These are phyloP conservation scores for Kandelia obovata DNA, from an alignment of 345 rosid species.

Conservation along the genomic window DNA sequence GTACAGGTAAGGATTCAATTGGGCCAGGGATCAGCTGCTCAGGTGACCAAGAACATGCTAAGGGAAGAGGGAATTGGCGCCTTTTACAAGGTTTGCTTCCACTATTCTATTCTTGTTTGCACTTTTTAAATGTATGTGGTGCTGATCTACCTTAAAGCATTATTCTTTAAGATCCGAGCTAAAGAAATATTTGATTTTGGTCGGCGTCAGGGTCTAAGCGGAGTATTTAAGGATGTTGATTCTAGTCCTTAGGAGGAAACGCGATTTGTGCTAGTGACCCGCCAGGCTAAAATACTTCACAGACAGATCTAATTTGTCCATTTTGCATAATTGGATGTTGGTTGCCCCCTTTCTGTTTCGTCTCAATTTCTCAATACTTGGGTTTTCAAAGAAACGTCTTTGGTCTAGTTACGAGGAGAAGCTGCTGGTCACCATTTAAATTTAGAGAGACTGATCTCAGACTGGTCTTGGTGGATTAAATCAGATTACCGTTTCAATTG, in stretches of 20 bases:
- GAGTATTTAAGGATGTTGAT: not conserved
- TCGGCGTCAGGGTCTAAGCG: not conserved
- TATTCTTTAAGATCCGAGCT: not conserved
- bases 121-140: not conserved
- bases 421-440: not conserved
- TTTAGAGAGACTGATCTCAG: not conserved
- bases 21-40: slow-evolving; percentile 91
- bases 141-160: not conserved
- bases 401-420: not conserved
- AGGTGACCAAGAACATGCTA: slow-evolving; percentile 74
- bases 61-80: slow-evolving; percentile 84
- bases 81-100: slow-evolving; percentile 73
- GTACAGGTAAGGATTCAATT: slow-evolving; percentile 93
- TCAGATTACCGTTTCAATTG: not conserved
- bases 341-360: no score
- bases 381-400: no score
- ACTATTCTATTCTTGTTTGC: not conserved
- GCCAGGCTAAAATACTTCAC: no score
- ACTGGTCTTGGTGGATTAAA: no score
- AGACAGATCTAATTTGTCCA: no score
- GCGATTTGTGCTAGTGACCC: no score
- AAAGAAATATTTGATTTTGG: not conserved
- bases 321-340: no score
- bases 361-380: no score
- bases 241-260: not conserved